Base-by-base conservation (phyloP, 1,284 basidiomycete species). In the Meripilus lineatus region DNA sequence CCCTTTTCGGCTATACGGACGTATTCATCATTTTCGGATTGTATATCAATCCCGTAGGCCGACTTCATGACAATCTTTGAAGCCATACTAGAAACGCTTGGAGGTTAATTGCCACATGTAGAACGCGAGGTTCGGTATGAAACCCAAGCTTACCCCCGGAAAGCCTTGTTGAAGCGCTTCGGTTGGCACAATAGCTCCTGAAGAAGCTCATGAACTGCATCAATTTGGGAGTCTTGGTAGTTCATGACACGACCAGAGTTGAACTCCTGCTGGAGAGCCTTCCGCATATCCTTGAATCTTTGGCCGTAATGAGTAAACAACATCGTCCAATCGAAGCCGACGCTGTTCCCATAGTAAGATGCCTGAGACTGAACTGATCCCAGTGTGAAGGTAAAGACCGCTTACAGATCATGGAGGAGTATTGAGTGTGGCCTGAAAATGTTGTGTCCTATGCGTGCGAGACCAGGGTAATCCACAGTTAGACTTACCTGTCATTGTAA, bases 231-330 rank as follows among this genome's bases (percentile, higher is more conserved):
- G 2, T 50, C 50, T 10, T 44, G 40, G 49, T 45, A 58, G 1
- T 44, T 41, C 23, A 48, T 49, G 13, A 50, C 47, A 2, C 45
- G 25, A 3, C 24, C 26, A 6, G 49, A 26, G 40, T 48, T 45
- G 43, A 56, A 54, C 20, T 51, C 48, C 15, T 50, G 53, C 21
- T 70, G 65, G 26, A 67, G 63, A 24, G 69, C 50, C 36, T 57
- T 58, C 22, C 70, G 55, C 24, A 67, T 64, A 1, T 54, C 47
- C 21, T 66, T 64, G 72, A 71, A 77, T 36, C 49, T 50, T 3
- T 67, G 56, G 2, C 65, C 63, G 45, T 75, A 73, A 18, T 57
- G 56, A 45, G 68, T 50, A 10, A 71, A 55, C 0, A 52, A 53
- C 1, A 59, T 43, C 32, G 56, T 64, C 48, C 67, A 71, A 11